Percentiles rank a stretch among this genome's conserved stretches.
These are phyloP conservation scores for Posidonia australis DNA, from an alignment of 106 monocot species.

Conservation along the genomic window DNA sequence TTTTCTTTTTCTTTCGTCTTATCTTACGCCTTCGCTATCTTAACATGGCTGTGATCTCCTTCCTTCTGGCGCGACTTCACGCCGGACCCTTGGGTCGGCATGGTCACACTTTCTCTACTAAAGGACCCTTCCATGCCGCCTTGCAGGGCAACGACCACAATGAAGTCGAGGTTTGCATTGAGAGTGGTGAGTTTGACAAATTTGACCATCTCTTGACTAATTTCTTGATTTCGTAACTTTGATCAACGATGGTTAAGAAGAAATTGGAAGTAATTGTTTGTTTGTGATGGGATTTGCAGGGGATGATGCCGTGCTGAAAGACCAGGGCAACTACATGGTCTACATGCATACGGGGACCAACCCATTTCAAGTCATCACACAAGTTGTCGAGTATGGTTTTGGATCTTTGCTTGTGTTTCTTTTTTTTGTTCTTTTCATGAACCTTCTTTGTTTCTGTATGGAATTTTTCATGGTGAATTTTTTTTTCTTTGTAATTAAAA, in stretches of 20 bases:
- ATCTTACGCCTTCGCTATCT: no score
- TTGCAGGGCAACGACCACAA: slow-evolving; percentile 61
- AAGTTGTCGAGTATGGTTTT: slow-evolving; percentile 76
- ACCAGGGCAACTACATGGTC: slow-evolving; percentile 40
- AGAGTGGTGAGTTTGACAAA: slow-evolving; percentile 72
- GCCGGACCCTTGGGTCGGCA: no score
- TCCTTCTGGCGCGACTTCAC: no score
- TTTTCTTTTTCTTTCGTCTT: no score
- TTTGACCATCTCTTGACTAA: not conserved
- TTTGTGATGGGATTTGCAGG: slow-evolving; percentile 27
- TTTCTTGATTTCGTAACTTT: no score
- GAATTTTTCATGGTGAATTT: not conserved
- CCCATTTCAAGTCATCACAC: slow-evolving; percentile 63
- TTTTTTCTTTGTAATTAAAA: slow-evolving; percentile 4
- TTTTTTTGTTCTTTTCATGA: not conserved
- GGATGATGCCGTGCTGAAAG: slow-evolving; percentile 41
- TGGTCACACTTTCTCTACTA: no score
- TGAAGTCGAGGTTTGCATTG: slow-evolving; percentile 60
- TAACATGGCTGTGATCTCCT: no score
- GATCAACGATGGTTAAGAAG: not conserved
- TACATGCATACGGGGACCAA: slow-evolving; percentile 55
- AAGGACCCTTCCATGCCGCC: slow-evolving; percentile 56
- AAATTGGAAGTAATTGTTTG: not conserved
- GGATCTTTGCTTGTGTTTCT: no score
- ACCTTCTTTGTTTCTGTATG: not conserved